A percentile compares a stretch with the other conserved stretches of the same genome.
phyloP scores from a whole-genome alignment of 2,329 filamentous ascomycete genomes.

The Tolypocladium ophioglossoides region DNA sequence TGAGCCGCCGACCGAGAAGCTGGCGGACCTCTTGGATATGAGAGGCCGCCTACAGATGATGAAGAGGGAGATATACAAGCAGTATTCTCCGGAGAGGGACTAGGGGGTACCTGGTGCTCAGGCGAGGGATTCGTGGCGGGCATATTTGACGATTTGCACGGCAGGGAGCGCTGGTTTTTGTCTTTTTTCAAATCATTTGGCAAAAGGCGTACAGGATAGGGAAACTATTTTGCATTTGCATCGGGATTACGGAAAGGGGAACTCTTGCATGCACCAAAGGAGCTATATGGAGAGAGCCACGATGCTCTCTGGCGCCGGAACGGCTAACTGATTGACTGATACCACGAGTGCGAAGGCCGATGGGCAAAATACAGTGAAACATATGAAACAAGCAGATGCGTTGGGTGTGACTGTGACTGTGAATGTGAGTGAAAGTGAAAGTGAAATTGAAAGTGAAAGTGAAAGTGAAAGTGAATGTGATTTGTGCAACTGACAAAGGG shows the following conservation, averaged over 20 bases:
- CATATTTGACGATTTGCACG: neutral
- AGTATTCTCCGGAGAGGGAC: slow-evolving; percentile 22
- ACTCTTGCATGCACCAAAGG: slow-evolving; percentile 6
- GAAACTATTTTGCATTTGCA: slow-evolving; percentile 6
- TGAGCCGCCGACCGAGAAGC: slow-evolving; percentile 39
- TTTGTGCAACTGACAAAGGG: neutral
- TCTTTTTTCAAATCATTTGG: slow-evolving; percentile 2
- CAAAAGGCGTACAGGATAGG: slow-evolving; percentile 2
- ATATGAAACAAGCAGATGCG: neutral
- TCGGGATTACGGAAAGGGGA: slow-evolving; percentile 5
- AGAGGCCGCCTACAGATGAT: slow-evolving; percentile 40
- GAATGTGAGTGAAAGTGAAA: no score
- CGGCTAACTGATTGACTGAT: slow-evolving; percentile 6
- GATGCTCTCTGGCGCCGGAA: slow-evolving; percentile 4
- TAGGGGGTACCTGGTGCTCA: slow-evolving; percentile 2
- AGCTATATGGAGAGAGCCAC: slow-evolving; percentile 1
- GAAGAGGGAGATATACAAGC: slow-evolving; percentile 48
- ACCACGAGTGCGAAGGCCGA: slow-evolving; percentile 4
- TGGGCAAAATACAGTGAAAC: neutral
- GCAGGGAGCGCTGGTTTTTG: slow-evolving; percentile 1
- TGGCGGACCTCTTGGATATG: slow-evolving; percentile 43
- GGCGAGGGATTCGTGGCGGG: slow-evolving; percentile 3
- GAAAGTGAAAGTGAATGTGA: neutral
- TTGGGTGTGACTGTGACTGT: no score
- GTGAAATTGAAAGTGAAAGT: no score